phyloP scores from a whole-genome alignment of 768 basidiomycete genomes.

The Agaricus sinodeliciosus region DNA sequence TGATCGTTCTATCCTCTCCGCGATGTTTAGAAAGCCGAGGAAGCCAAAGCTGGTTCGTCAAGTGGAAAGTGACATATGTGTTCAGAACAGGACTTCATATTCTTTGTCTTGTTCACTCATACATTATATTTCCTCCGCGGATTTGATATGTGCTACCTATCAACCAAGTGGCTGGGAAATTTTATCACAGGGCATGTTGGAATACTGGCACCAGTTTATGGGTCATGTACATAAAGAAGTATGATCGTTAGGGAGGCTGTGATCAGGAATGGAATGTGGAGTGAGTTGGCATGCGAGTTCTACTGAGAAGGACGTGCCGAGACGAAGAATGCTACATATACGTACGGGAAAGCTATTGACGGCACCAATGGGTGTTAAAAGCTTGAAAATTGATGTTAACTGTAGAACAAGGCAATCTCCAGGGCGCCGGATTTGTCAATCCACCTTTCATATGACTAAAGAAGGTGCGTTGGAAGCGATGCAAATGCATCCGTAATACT shows the following conservation, averaged over 20 bases:
- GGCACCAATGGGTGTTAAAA: background rate
- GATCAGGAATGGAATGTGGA: background rate
- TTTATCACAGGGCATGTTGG: background rate
- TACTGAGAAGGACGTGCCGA: too few relatives aligned
- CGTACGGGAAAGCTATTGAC: background rate
- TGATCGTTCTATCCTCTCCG: conserved; percentile 1
- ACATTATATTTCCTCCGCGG: too few relatives aligned
- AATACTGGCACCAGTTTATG: background rate
- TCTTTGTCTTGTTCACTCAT: too few relatives aligned
- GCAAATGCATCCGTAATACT: background rate
- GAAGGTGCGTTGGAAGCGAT: background rate
- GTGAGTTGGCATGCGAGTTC: too few relatives aligned
- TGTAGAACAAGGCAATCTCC: background rate
- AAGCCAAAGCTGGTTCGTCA: conserved; percentile 30
- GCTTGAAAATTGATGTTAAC: background rate
- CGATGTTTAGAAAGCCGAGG: conserved; percentile 45
- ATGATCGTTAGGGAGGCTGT: background rate
- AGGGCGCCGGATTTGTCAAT: background rate
- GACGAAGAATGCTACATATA: too few relatives aligned
- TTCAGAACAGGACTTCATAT: background rate
- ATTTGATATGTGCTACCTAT: too few relatives aligned
- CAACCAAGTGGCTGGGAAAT: background rate
- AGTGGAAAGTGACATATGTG: conserved; percentile 29
- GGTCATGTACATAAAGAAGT: background rate
- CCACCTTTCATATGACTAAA: conserved; percentile 3